Percentiles rank a stretch among this genome's conserved stretches.
phyloP scores from a whole-genome alignment of 2,329 filamentous ascomycete genomes.

The Fusarium penzigii region DNA sequence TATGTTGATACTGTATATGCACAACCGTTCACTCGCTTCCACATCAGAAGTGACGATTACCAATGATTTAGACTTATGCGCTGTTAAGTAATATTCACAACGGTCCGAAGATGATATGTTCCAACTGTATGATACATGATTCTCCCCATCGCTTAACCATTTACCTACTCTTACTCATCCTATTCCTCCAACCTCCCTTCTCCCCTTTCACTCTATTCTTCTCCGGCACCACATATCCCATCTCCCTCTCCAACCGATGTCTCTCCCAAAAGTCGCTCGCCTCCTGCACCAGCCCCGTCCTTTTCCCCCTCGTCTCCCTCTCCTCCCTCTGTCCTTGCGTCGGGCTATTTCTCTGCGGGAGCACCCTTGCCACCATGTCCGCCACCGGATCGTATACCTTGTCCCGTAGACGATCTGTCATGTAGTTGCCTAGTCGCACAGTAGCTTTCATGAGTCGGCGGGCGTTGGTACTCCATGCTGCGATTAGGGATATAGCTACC shows the following conservation, averaged over 20 bases:
- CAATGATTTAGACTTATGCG: too few species aligned
- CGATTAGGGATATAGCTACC: slow-evolving; percentile 51
- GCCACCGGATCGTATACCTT: slow-evolving; percentile 25
- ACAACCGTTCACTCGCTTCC: background rate
- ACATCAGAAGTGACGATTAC: too few species aligned
- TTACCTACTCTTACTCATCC: slow-evolving; percentile 4
- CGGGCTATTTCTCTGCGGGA: slow-evolving; percentile 13
- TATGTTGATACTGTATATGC: background rate
- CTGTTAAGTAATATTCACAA: too few species aligned
- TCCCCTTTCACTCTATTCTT: slow-evolving; percentile 33
- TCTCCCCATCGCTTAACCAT: background rate
- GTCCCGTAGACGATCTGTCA: slow-evolving; percentile 23
- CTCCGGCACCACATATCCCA: slow-evolving; percentile 41
- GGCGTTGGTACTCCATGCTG: slow-evolving; percentile 55
- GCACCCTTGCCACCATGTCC: slow-evolving; percentile 8
- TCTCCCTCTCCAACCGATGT: slow-evolving; percentile 40
- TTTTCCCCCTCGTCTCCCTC: slow-evolving; percentile 14
- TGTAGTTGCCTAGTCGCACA: slow-evolving; percentile 9
- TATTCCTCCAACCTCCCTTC: slow-evolving; percentile 6
- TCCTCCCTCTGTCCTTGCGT: slow-evolving; percentile 21
- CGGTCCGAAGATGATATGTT: background rate
- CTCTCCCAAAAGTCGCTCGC: slow-evolving; percentile 45
- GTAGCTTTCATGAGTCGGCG: slow-evolving; percentile 34
- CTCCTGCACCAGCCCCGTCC: slow-evolving; percentile 28
- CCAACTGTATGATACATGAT: too few species aligned